Evolutionary conservation across 257 asterid genomes (phyloP).

Genomic region (Hygrophila difformis): DNA sequence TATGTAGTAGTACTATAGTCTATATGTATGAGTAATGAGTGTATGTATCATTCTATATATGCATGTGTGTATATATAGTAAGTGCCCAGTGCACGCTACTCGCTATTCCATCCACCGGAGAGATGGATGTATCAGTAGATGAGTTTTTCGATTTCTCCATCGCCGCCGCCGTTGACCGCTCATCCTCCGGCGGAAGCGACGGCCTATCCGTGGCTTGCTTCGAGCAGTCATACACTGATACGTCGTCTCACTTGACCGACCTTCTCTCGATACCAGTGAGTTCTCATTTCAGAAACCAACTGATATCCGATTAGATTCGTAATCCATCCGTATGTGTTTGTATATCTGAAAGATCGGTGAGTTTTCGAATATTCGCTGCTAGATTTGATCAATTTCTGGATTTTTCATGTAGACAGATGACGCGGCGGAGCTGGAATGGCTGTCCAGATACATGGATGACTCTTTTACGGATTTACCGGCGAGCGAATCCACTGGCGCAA

Average conservation of each 20-base stretch:
- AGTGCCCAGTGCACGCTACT: too few species aligned
- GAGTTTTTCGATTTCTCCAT: slow-evolving; percentile 52
- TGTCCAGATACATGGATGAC: slow-evolving; percentile 64
- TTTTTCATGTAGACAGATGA: slow-evolving; percentile 34
- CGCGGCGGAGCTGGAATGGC: slow-evolving; percentile 73
- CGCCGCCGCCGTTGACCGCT: slow-evolving; percentile 30
- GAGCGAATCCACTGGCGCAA: slow-evolving; percentile 26
- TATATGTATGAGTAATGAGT: too few species aligned
- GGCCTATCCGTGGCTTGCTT: slow-evolving; percentile 8
- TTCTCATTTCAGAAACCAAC: slow-evolving; percentile 9
- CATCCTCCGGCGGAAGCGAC: slow-evolving; percentile 15
- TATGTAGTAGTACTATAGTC: too few species aligned
- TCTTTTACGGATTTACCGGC: slow-evolving; percentile 41
- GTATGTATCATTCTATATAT: too few species aligned
- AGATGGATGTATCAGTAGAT: slow-evolving; percentile 58
- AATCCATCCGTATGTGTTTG: too few species aligned
- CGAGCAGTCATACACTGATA: too few species aligned
- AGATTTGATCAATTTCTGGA: not conserved
- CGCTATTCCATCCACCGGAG: not conserved
- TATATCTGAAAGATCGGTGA: too few species aligned
- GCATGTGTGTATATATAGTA: too few species aligned
- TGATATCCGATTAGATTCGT: too few species aligned
- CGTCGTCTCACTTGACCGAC: slow-evolving; percentile 1
- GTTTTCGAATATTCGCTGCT: not conserved
- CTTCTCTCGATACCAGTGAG: slow-evolving; percentile 20